Base-by-base conservation (phyloP, 139 green algal genomes). In the Asterochloris sp. region DNA sequence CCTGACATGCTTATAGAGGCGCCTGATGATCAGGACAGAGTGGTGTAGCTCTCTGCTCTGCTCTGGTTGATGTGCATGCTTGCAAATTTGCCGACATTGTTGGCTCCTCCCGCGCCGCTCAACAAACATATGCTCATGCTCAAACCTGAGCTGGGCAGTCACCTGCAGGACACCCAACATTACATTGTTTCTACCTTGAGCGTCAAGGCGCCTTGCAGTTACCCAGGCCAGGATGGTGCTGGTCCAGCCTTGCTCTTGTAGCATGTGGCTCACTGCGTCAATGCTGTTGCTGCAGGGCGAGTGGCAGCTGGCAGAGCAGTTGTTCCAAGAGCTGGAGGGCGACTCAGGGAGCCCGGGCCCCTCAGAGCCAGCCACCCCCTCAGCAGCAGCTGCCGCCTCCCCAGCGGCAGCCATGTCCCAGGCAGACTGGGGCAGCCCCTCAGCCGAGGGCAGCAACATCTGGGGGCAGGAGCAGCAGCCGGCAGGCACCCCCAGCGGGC, bases 291-390 rank as follows among this genome's bases (percentile, higher is more conserved):
- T 74, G 64, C 86, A 93, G 77, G 94, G 94, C 0, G 86, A 95
- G 83, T 95, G 90, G 91, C 78, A 92, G 86, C 80, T 96, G 62
- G 94, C 94, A 12, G 94, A 97, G 86, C 15, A 79, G 64, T 78
- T 98, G 62, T 97, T 98, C 78, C 54, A 23, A 6, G 87, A 92
- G 73, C 85, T 97, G 62, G 93, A 98, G 88, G 29, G 54, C 11
- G 89, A 95, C 78, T 87, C 90, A 24, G 83, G 92, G 29, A 69
- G 69, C 27, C 27, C 64, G 69, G 78, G 54, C 23, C 71, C 28
- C 62, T 15, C n/a, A 19, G 16, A 47, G 13, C 10, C 73, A 76
- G 38, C 54, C 62, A 21, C 21, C 60, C 16, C 73, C n/a, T 38
- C 62, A 29, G 23, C 71, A 24, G 12, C 80, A 27, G 38, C 63